Percentiles rank a stretch among this genome's conserved stretches.
phyloP scores from a whole-genome alignment of 2,329 filamentous ascomycete genomes.

The Cladorrhinum sp. region DNA sequence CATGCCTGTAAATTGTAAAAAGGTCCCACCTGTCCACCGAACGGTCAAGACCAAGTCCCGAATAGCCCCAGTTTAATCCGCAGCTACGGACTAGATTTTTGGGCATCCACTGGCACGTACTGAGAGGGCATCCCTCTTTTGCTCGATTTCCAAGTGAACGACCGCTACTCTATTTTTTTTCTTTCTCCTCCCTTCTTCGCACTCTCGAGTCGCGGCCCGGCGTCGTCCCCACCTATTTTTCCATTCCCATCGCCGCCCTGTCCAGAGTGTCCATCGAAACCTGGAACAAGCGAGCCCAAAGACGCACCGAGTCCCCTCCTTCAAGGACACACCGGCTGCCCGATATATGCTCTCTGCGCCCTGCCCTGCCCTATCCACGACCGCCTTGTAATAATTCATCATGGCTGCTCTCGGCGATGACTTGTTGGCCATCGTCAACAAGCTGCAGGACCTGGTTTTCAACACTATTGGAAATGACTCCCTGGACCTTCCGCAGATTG shows the following conservation, averaged over 20 bases:
- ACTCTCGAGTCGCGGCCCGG: conserved; percentile 12
- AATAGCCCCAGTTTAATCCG: conserved; percentile 22
- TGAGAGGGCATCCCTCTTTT: conserved; percentile 19
- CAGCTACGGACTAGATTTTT: conserved; percentile 19
- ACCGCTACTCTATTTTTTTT: neutral
- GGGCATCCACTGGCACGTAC: conserved; percentile 24
- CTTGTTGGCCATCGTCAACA: conserved; percentile 92
- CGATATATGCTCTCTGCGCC: neutral
- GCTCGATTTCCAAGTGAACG: neutral
- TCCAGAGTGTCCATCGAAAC: neutral
- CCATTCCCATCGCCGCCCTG: neutral
- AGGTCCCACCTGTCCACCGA: conserved; percentile 1
- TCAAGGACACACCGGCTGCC: neutral
- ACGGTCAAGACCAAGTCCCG: conserved; percentile 19
- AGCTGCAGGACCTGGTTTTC: conserved; percentile 97
- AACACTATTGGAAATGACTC: conserved; percentile 99
- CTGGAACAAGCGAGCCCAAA: neutral
- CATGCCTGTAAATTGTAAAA: conserved; percentile 2
- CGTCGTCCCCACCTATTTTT: conserved; percentile 14
- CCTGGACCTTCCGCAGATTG: conserved; percentile 95
- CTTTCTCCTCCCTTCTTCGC: conserved; percentile 7
- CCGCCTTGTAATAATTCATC: conserved; percentile 16
- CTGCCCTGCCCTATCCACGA: neutral
- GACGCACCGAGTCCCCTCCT: neutral
- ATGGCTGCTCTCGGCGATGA: conserved; percentile 98